Conservation (phyloP, 495 filamentous ascomycete species). For the Penicillium paxilli region DNA sequence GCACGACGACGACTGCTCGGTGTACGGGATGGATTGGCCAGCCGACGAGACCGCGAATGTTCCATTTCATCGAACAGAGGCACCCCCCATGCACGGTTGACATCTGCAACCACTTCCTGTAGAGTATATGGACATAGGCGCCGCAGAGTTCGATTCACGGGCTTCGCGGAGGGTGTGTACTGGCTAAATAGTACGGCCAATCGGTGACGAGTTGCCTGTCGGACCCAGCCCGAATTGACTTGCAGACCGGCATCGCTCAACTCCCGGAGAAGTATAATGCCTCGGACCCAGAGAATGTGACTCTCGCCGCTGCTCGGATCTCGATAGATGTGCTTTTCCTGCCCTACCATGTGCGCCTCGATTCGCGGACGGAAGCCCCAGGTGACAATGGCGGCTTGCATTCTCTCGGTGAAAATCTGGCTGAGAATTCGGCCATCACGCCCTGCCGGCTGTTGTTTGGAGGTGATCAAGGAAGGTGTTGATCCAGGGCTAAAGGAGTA, state of each 20-base stretch:
- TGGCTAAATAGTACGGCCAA: slow-evolving; percentile 51
- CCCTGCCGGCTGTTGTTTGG: background rate
- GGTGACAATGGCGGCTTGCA: slow-evolving; percentile 55
- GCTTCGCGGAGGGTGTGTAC: slow-evolving; percentile 25
- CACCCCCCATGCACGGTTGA: slow-evolving; percentile 37
- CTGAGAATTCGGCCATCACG: slow-evolving; percentile 30
- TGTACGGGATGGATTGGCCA: slow-evolving; percentile 29
- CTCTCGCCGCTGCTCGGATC: slow-evolving; percentile 9
- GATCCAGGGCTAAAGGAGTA: slow-evolving; percentile 24
- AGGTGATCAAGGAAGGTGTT: background rate
- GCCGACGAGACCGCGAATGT: slow-evolving; percentile 2
- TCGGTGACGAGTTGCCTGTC: slow-evolving; percentile 46
- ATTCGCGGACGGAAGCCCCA: slow-evolving; percentile 52
- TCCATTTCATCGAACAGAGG: slow-evolving; percentile 26
- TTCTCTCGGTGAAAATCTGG: slow-evolving; percentile 43
- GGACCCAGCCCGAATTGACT: slow-evolving; percentile 36
- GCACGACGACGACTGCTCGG: slow-evolving; percentile 13
- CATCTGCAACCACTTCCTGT: slow-evolving; percentile 30
- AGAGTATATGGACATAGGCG: slow-evolving; percentile 33
- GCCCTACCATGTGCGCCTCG: slow-evolving; percentile 4
- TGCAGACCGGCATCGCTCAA: slow-evolving; percentile 46
- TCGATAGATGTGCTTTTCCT: background rate
- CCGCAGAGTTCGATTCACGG: slow-evolving; percentile 38
- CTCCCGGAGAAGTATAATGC: slow-evolving; percentile 50
- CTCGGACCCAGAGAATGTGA: slow-evolving; percentile 47